These are phyloP conservation scores for Neurospora cerealis DNA, from an alignment of 495 filamentous ascomycete species.

Conservation along the genomic window DNA sequence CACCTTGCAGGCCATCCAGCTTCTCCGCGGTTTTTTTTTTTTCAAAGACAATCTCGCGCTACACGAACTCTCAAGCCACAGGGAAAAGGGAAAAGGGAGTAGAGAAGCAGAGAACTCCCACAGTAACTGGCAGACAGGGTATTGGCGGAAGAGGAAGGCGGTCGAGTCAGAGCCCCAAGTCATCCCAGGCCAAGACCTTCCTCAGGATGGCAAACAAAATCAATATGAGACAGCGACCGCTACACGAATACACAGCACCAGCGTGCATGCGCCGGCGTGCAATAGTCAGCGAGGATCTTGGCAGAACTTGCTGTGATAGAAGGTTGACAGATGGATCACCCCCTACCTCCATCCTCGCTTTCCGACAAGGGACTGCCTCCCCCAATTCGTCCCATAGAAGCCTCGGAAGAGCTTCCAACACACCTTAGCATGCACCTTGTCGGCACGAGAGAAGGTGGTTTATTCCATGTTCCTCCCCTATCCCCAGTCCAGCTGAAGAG, in stretches of 20 bases:
- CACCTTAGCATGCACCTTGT: neutral
- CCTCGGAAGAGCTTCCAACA: neutral
- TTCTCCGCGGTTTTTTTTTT: neutral
- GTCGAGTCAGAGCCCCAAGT: neutral
- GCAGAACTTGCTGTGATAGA: neutral
- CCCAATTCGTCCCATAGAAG: neutral
- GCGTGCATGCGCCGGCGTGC: neutral
- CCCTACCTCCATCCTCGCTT: neutral
- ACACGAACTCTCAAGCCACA: neutral
- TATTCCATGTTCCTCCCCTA: neutral
- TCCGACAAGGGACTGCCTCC: neutral
- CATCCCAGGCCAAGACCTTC: constrained; percentile 6
- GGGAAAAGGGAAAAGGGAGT: neutral
- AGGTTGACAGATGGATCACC: neutral
- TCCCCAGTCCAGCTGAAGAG: neutral
- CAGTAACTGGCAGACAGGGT: neutral
- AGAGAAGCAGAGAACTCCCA: neutral
- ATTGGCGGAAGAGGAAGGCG: neutral
- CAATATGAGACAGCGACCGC: neutral
- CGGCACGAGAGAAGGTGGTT: neutral
- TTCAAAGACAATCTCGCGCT: neutral
- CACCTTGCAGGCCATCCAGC: neutral
- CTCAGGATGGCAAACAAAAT: neutral
- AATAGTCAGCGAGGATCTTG: neutral
- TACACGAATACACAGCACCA: neutral